These are phyloP conservation scores for Eurotiales sp. DNA, from an alignment of 2,329 filamentous ascomycete species.

Conservation along the genomic window DNA sequence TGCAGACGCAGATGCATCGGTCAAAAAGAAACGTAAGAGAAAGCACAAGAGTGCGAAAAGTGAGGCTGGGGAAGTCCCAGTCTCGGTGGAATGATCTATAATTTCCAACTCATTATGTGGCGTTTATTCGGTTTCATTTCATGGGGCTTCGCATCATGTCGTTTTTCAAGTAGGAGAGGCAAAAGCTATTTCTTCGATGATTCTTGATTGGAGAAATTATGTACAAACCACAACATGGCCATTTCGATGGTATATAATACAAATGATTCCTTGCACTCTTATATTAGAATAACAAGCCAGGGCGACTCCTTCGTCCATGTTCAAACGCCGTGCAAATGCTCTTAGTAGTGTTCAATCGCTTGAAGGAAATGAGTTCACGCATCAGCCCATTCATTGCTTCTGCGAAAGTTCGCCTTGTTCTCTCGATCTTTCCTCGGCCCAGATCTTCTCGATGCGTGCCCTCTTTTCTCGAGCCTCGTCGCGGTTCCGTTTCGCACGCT, in stretches of 20 bases:
- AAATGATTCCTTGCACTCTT: too few species aligned
- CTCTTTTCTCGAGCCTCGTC: constrained; percentile 66
- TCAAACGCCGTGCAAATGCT: constrained; percentile 11
- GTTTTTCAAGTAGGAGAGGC: neutral
- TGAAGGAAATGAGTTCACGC: constrained; percentile 15
- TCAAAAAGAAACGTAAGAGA: constrained; percentile 29
- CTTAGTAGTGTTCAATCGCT: neutral
- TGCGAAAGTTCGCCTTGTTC: constrained; percentile 15
- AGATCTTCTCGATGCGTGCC: constrained; percentile 70
- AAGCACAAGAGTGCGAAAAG: constrained; percentile 29
- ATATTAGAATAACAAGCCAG: constrained; percentile 1
- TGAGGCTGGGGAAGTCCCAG: neutral
- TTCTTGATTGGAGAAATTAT: constrained; percentile 9
- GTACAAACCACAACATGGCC: neutral
- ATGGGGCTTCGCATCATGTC: constrained; percentile 1
- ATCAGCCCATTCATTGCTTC: constrained; percentile 1
- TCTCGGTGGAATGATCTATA: constrained; percentile 4
- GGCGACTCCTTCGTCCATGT: neutral
- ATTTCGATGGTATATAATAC: neutral
- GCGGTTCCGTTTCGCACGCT: constrained; percentile 74
- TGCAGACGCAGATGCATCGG: constrained; percentile 1
- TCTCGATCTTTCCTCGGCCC: constrained; percentile 57
- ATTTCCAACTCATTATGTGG: constrained; percentile 4
- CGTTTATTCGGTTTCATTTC: constrained; percentile 6
- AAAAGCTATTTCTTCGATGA: neutral